Conservation (phyloP, 345 rosid species). For the Syzygium aqueum region DNA sequence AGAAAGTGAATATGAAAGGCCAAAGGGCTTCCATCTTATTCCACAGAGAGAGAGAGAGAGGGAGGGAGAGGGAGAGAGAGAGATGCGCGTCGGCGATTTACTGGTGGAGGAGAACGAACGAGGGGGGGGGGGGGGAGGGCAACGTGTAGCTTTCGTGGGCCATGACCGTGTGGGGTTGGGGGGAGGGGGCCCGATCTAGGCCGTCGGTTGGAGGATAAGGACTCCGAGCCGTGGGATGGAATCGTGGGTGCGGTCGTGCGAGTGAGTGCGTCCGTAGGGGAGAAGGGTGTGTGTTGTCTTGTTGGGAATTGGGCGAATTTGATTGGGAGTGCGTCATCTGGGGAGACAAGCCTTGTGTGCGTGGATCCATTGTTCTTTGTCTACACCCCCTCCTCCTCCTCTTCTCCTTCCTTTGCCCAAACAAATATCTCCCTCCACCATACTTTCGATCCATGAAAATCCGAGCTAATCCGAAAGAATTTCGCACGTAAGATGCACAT, state of each 20-base stretch:
- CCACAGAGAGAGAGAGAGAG: not conserved
- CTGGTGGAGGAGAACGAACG: not conserved
- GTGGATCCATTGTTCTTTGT: not conserved
- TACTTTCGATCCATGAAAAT: not conserved
- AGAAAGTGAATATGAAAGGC: not conserved
- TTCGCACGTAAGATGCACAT: not conserved
- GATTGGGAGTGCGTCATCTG: constrained; percentile 14
- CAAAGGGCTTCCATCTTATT: not conserved
- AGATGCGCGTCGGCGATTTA: not conserved
- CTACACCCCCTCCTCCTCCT: not conserved
- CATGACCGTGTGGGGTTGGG: no score
- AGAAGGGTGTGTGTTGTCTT: not conserved
- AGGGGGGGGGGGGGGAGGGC: no score
- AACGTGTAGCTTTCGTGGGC: constrained; percentile 1
- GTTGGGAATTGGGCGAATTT: constrained; percentile 13
- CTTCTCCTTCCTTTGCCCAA: not conserved
- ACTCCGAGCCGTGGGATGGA: not conserved
- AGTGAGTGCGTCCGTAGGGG: not conserved
- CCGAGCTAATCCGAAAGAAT: not conserved
- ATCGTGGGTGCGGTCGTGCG: not conserved
- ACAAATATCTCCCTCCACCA: not conserved
- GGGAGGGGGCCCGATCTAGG: not conserved
- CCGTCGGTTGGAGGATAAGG: not conserved
- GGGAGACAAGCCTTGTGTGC: constrained; percentile 10
- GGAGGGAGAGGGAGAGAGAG: not conserved